Evolutionary conservation across 1,139 yeast genomes (phyloP).

Genomic region (Yamadazyma jaroonii): DNA sequence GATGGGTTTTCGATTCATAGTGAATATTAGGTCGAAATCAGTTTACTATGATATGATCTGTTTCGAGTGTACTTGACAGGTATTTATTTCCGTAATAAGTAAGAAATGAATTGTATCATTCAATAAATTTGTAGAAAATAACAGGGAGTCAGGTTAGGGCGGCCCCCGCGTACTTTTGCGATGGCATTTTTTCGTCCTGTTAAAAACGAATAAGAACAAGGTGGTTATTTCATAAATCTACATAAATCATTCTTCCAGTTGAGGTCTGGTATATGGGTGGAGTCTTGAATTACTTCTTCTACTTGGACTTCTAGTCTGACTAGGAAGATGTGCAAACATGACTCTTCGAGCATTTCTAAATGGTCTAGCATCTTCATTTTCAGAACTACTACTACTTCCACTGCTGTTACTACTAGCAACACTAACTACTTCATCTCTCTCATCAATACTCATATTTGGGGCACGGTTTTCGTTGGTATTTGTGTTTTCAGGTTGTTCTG

Average conservation of each 20-base stretch:
- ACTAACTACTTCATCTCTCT: neutral
- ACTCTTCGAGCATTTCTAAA: constrained; percentile 1
- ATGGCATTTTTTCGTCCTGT: too few relatives aligned
- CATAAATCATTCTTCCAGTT: constrained; percentile 6
- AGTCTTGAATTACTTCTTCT: constrained; percentile 25
- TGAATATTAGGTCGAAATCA: too few relatives aligned
- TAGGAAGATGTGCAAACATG: neutral
- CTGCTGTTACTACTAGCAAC: neutral
- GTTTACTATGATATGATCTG: too few relatives aligned
- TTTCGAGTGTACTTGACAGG: too few relatives aligned
- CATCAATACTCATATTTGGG: neutral
- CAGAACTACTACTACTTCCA: constrained; percentile 3
- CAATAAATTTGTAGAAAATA: too few relatives aligned
- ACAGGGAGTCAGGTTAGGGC: too few relatives aligned
- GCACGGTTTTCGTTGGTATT: neutral
- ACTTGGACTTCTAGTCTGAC: constrained; percentile 2
- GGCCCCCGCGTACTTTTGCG: too few relatives aligned
- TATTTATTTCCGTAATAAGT: too few relatives aligned
- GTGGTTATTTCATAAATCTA: too few relatives aligned
- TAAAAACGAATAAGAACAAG: too few relatives aligned
- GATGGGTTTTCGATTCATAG: constrained; percentile 2
- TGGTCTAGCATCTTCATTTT: constrained; percentile 1
- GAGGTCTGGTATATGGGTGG: constrained; percentile 30
- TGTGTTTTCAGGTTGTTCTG: neutral
- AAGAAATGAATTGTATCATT: too few relatives aligned